Base-by-base conservation (phyloP, 2,329 filamentous ascomycete genomes). In the Pestalotiopsis sp. region DNA sequence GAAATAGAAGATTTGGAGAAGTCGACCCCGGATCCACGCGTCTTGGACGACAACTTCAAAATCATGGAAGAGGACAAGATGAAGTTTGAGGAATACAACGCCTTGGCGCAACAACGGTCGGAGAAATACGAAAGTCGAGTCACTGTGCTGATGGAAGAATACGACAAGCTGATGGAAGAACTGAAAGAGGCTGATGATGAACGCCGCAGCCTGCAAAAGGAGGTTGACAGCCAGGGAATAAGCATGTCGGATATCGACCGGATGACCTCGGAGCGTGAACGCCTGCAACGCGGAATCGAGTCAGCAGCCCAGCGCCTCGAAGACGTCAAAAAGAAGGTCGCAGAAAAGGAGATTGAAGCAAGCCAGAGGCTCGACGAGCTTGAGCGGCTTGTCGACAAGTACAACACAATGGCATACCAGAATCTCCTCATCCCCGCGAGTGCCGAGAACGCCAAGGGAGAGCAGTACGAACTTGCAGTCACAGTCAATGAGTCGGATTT, bases 171-270 rank as follows among this genome's bases (percentile, higher is more conserved):
- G 25, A 85, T 91, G 67, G 83, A 86, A 9, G 94, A 97, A 75
- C 83, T 97, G 41, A 87, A 89, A 69, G 92, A 93, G 74, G 92
- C 92, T 0, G 95, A 98, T 72, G 90, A 92, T 17, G 96, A 99
- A 79, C 90, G 94, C 70, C 84, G 89, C 57, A 87, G 87, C 38
- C 86, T 99, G 11, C 95, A 98, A 79, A 90, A 92, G 69, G 91
- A 92, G 38, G 94, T 99, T 36, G 96, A 98, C 80, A 91, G 92
- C 74, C 94, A 97, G 78, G 96, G 96, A 2, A 95, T 99, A 78
- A 97, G 94, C 76, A 97, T 98, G 82, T 93, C 96, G 82, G 96
- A 99, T 87, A 98, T 99, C 78, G 96, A 99, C 86, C 94, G 96
- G 80, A 98, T 99, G 95, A 97, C 94, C 74, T 91, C 93, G 45